Evolutionary conservation across 306 rosid genomes (phyloP).

Genomic region (Cucumis cinereus): DNA sequence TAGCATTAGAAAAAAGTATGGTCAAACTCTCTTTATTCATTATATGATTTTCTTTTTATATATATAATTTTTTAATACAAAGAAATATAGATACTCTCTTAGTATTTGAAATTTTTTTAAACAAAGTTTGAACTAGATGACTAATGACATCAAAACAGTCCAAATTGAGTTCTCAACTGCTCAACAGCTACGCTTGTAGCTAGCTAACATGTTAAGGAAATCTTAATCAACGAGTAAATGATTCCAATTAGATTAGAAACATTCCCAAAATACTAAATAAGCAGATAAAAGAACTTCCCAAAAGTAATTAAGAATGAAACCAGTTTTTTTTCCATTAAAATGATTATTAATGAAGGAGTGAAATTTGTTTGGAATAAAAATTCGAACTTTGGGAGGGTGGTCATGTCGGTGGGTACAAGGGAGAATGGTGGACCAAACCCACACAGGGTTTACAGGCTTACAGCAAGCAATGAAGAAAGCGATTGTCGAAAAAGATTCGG

Average conservation of each 20-base stretch:
- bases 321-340: not conserved
- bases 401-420: constrained; percentile 37
- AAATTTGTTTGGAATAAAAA: not conserved
- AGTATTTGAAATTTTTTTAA: too few species aligned
- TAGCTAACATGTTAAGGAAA: too few species aligned
- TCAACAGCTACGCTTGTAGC: too few species aligned
- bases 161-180: too few species aligned
- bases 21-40: too few species aligned
- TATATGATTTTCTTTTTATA: too few species aligned
- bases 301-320: not conserved
- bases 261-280: not conserved
- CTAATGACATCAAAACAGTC: too few species aligned
- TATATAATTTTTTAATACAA: too few species aligned
- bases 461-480: not conserved
- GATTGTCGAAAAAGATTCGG: not conserved
- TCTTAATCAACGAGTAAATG: not conserved
- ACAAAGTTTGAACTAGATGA: too few species aligned
- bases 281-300: too few species aligned
- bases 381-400: not conserved
- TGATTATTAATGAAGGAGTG: not conserved
- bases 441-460: constrained; percentile 2
- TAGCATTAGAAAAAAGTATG: too few species aligned
- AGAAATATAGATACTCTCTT: too few species aligned
- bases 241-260: not conserved
- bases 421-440: constrained; percentile 8